Conservation (phyloP, 2,329 filamentous ascomycete genomes). For the Fusarium sp. region DNA sequence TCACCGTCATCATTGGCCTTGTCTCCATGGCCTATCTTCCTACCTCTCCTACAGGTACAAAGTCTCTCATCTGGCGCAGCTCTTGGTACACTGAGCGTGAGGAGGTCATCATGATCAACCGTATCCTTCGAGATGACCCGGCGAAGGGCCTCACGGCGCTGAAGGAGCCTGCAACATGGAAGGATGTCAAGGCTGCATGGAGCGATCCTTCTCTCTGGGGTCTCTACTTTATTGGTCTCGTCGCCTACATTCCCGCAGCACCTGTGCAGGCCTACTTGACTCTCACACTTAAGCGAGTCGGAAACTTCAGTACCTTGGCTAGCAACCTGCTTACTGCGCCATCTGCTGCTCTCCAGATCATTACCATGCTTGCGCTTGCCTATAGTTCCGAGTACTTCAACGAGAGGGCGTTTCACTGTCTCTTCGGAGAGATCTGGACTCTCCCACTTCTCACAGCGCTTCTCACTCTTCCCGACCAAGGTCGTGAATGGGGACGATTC, state of each 20-base stretch:
- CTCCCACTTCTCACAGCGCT: slow-evolving; percentile 67
- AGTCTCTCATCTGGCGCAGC: slow-evolving; percentile 71
- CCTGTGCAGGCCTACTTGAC: slow-evolving; percentile 67
- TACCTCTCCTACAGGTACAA: slow-evolving; percentile 76
- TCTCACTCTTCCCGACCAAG: slow-evolving; percentile 62
- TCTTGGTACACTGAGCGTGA: slow-evolving; percentile 78
- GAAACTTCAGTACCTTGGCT: slow-evolving; percentile 68
- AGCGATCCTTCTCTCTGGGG: slow-evolving; percentile 65
- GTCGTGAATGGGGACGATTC: slow-evolving; percentile 67
- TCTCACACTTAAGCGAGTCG: slow-evolving; percentile 69
- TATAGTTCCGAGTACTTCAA: slow-evolving; percentile 70
- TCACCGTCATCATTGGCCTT: slow-evolving; percentile 67
- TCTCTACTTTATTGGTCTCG: slow-evolving; percentile 64
- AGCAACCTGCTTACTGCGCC: slow-evolving; percentile 76
- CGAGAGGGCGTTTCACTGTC: slow-evolving; percentile 67
- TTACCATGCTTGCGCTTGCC: slow-evolving; percentile 68
- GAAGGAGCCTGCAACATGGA: slow-evolving; percentile 59
- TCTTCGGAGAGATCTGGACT: slow-evolving; percentile 67
- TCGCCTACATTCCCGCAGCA: slow-evolving; percentile 65
- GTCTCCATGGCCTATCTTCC: slow-evolving; percentile 73
- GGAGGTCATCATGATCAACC: slow-evolving; percentile 79
- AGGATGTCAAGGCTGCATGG: slow-evolving; percentile 62
- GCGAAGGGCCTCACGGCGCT: slow-evolving; percentile 66
- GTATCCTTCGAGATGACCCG: slow-evolving; percentile 67
- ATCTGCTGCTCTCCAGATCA: slow-evolving; percentile 68